phyloP scores from a whole-genome alignment of 257 asterid species.

The Fraxinus pennsylvanica region DNA sequence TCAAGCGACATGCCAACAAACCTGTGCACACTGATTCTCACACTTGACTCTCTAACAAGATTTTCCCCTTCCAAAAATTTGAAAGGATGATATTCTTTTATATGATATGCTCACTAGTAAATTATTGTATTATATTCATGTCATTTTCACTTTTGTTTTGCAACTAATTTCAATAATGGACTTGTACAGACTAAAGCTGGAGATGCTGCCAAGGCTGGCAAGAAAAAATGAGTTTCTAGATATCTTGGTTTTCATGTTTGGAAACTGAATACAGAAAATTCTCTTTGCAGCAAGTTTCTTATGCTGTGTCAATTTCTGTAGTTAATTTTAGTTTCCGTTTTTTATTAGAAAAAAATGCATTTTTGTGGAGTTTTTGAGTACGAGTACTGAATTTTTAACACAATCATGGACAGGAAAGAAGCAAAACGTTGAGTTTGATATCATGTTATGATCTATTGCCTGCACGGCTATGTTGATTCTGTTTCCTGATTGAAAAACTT shows the following conservation, averaged over 20 bases:
- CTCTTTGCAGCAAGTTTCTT: background rate
- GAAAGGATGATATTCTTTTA: background rate
- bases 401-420: background rate
- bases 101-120: background rate
- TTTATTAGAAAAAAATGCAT: background rate
- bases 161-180: background rate
- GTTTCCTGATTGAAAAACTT: background rate
- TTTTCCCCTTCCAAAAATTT: background rate
- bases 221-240: conserved; percentile 23
- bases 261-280: background rate
- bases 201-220: conserved; percentile 40
- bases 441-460: background rate
- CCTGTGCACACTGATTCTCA: background rate
- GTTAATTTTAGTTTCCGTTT: background rate
- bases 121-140: background rate
- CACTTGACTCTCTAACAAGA: background rate
- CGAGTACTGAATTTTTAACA: background rate
- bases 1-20: background rate
- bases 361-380: background rate
- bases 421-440: background rate
- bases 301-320: background rate
- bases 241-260: background rate
- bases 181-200: conserved; percentile 39
- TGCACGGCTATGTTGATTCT: background rate
- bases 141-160: background rate